These are phyloP conservation scores for Xylaria telfairii DNA, from an alignment of 495 filamentous ascomycete species.

Conservation along the genomic window DNA sequence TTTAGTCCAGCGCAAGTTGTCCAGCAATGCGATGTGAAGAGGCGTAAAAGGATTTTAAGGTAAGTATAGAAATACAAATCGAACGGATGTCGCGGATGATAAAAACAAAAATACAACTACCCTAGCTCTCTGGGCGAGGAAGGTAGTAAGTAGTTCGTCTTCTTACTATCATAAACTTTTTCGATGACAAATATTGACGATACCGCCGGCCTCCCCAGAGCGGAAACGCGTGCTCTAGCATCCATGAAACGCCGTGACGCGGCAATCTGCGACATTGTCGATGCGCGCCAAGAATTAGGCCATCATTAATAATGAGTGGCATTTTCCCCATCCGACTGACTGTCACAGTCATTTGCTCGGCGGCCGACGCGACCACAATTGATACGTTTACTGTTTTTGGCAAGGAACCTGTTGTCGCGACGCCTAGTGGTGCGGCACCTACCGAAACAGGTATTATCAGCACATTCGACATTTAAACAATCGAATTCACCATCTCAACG, in stretches of 20 bases:
- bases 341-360: background rate
- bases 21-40: slow-evolving; percentile 32
- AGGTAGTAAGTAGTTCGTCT: background rate
- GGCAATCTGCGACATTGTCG: slow-evolving; percentile 11
- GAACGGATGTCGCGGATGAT: slow-evolving; percentile 6
- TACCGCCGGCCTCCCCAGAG: background rate
- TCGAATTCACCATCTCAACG: background rate
- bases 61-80: background rate
- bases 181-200: slow-evolving; percentile 14
- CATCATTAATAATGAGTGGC: background rate
- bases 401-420: background rate
- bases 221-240: background rate
- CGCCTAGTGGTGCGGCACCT: background rate
- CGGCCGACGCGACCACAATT: background rate
- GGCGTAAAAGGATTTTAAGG: background rate
- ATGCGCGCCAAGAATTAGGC: slow-evolving; percentile 13
- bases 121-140: background rate
- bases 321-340: background rate
- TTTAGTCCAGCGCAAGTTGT: slow-evolving; percentile 27
- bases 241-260: slow-evolving; percentile 13
- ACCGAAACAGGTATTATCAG: background rate
- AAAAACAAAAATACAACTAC: background rate
- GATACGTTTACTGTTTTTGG: slow-evolving; percentile 12
- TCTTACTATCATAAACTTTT: slow-evolving; percentile 2
- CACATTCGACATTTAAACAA: background rate